Conservation (phyloP, 139 green algal species). For the Mesotaenium endlicherianum region DNA sequence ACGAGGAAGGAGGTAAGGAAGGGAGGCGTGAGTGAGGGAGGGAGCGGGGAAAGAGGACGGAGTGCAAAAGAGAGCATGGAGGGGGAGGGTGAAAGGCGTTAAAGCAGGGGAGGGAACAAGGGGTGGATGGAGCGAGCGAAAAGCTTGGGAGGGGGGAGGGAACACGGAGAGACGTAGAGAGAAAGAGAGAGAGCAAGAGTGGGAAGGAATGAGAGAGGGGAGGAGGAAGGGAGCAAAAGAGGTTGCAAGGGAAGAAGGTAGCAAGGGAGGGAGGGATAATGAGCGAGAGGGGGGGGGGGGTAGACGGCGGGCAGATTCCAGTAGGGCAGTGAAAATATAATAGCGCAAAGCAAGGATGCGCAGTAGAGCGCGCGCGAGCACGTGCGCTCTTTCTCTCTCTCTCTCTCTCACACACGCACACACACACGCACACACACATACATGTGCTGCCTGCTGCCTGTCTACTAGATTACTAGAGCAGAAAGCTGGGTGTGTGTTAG, state of each 20-base stretch:
- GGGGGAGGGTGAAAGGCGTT: neutral
- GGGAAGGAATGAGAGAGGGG: neutral
- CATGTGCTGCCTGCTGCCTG: neutral
- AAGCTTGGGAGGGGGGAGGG: neutral
- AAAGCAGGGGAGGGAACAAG: neutral
- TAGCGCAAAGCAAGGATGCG: neutral
- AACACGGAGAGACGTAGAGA: neutral
- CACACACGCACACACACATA: no score
- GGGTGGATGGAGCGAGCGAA: neutral
- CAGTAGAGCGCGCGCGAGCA: neutral
- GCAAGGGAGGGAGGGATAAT: neutral
- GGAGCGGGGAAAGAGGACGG: neutral
- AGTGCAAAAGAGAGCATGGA: neutral
- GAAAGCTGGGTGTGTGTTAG: constrained; percentile 3
- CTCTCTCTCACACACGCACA: no score
- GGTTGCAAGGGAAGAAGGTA: neutral
- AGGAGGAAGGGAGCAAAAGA: neutral
- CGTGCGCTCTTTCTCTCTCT: neutral
- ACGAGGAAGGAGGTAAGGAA: neutral
- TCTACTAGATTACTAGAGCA: neutral
- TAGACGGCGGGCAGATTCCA: neutral
- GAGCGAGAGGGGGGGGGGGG: neutral
- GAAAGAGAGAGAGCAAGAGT: neutral
- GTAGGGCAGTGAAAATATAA: neutral
- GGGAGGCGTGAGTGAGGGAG: neutral